Evolutionary conservation across 1,139 yeast species (phyloP), one percentile per base, ranked within the genome.

Genomic region (Hyphopichia fennica): DNA sequence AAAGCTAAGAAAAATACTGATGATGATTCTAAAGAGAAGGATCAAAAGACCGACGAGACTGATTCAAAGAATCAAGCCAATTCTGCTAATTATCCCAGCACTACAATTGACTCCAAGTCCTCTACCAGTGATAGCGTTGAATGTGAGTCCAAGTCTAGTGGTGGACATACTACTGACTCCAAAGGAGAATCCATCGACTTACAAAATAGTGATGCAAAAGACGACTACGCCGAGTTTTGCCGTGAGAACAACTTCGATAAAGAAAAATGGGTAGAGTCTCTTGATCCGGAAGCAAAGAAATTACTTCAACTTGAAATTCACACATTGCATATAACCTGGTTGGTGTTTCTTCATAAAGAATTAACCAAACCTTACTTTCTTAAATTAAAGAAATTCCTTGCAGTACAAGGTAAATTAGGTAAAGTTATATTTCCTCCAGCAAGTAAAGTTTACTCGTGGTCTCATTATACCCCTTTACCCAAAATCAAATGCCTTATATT

Each of bases 401-500:
- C 45, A 13, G 43, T 64, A 2, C 75, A 69, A 45, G 32, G 35
- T 42, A 54, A 60, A 45, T 46, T 60, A 30, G 67, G 65, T 38
- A 74, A 76, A 45, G 69, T 73, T 1, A 72, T 91, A 0, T 93
- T 88, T 63, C 99, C 99, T 1, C 91, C 93, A 0, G 62, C 69
- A 19, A 57, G 75, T 15, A 86, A 87, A 46, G 81, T 93, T n/a
- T 93, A 93, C 60, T 87, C 97, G 0, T 93, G 99, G 98, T 84
- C 96, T 2, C 79, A 90, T 37, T 72, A 84, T 28, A 89, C 98
- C 0, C 96, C 97, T 0, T 69, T 93, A 29, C 72, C 81, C 5
- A 62, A 77, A 1, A 86, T 91, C 25, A 84, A 82, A 56, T 95
- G 95, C 28, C 77, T 93, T 3, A 75, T 95, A 15, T 69, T 95